These are phyloP conservation scores for Pleurotus tuber-regium DNA, from an alignment of 768 basidiomycete genomes.

Conservation along the genomic window DNA sequence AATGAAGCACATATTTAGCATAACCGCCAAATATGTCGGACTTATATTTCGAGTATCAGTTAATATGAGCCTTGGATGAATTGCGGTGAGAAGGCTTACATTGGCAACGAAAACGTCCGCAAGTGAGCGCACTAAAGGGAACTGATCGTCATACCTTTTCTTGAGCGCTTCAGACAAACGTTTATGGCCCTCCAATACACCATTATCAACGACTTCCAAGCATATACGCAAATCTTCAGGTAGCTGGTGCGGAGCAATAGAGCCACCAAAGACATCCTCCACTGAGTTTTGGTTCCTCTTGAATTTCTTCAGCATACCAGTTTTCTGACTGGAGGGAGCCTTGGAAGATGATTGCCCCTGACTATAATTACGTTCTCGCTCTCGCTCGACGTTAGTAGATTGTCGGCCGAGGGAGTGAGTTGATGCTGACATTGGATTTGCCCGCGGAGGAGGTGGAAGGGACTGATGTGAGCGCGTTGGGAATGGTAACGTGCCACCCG, in stretches of 20 bases:
- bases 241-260: slow-evolving; percentile 72
- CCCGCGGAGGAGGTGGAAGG: slow-evolving; percentile 62
- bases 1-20: slow-evolving; percentile 89
- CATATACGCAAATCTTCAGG: slow-evolving; percentile 87
- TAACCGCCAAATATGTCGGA: slow-evolving; percentile 94
- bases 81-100: no score
- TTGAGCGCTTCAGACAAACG: slow-evolving; percentile 80
- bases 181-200: slow-evolving; percentile 88
- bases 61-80: slow-evolving; percentile 13
- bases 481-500: slow-evolving; percentile 60
- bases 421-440: slow-evolving; percentile 53
- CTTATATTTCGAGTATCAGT: slow-evolving; percentile 34
- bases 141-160: slow-evolving; percentile 94
- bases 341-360: slow-evolving; percentile 40
- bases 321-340: slow-evolving; percentile 24
- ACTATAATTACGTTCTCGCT: slow-evolving; percentile 50
- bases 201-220: slow-evolving; percentile 81
- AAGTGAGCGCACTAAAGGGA: slow-evolving; percentile 86
- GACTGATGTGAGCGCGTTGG: slow-evolving; percentile 80
- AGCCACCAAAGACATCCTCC: slow-evolving; percentile 45
- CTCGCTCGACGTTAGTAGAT: slow-evolving; percentile 48
- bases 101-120: slow-evolving; percentile 96
- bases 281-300: slow-evolving; percentile 61
- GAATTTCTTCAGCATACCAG: slow-evolving; percentile 65
- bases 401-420: slow-evolving; percentile 78